These are phyloP conservation scores for Pseudophaeomoniella oleicola DNA, from an alignment of 2,329 filamentous ascomycete species.

Conservation along the genomic window DNA sequence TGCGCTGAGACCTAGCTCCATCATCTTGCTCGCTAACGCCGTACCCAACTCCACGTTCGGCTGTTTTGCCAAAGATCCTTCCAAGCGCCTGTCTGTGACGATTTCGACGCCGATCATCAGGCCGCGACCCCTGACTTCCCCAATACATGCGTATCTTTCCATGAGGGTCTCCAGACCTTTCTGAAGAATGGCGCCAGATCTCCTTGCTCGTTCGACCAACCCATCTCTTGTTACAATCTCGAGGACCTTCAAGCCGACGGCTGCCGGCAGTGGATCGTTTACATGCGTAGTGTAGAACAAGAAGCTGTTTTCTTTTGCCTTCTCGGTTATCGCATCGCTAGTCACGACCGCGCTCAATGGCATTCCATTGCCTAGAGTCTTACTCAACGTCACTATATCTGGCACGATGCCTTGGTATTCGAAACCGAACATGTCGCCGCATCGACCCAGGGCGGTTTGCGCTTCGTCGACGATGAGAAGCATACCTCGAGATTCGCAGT, in stretches of 20 bases:
- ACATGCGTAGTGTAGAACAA: slow-evolving; percentile 48
- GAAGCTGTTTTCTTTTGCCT: slow-evolving; percentile 34
- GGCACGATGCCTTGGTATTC: slow-evolving; percentile 39
- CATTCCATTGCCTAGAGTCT: slow-evolving; percentile 46
- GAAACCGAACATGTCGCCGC: slow-evolving; percentile 45
- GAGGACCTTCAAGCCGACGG: slow-evolving; percentile 46
- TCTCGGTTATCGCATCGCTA: slow-evolving; percentile 35
- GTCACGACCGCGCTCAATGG: slow-evolving; percentile 45
- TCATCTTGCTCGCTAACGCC: slow-evolving; percentile 31
- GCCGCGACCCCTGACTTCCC: slow-evolving; percentile 45
- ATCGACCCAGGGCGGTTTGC: slow-evolving; percentile 43
- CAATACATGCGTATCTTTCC: slow-evolving; percentile 43
- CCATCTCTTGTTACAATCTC: slow-evolving; percentile 45
- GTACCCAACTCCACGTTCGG: slow-evolving; percentile 34
- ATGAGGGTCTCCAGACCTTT: slow-evolving; percentile 31
- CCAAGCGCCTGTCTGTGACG: slow-evolving; percentile 26
- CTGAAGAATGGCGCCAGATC: slow-evolving; percentile 32
- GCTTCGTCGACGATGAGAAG: slow-evolving; percentile 47
- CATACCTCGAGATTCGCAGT: slow-evolving; percentile 41
- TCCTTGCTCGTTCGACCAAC: slow-evolving; percentile 31
- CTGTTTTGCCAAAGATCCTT: slow-evolving; percentile 24
- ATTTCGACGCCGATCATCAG: slow-evolving; percentile 46
- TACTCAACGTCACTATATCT: slow-evolving; percentile 46
- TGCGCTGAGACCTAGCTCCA: slow-evolving; percentile 39
- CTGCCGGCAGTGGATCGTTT: slow-evolving; percentile 46